Percentiles rank a stretch among this genome's conserved stretches.
Conservation (phyloP, 768 basidiomycete species). For the Coprinellus micaceus region DNA sequence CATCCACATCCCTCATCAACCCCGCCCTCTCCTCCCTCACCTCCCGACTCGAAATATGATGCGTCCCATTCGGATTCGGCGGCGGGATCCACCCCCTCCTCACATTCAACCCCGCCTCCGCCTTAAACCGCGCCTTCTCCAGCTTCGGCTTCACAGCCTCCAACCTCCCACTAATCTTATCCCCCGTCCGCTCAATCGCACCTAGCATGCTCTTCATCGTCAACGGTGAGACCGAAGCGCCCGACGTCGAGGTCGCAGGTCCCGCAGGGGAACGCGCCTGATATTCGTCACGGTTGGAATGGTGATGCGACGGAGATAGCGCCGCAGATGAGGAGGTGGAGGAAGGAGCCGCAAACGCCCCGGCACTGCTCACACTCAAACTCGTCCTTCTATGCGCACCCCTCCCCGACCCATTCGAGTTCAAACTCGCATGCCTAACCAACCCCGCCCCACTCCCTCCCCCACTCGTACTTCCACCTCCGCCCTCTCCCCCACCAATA, state of each 20-base stretch:
- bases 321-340: no score
- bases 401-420: background rate
- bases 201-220: background rate
- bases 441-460: background rate
- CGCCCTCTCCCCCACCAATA: background rate
- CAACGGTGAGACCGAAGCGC: no score
- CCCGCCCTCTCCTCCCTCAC: background rate
- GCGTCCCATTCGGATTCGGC: background rate
- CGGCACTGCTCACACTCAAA: background rate
- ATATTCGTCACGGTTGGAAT: no score
- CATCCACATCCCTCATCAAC: background rate
- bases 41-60: background rate
- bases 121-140: constrained; percentile 7
- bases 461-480: background rate
- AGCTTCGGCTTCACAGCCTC: background rate
- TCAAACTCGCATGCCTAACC: background rate
- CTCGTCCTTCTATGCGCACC: background rate
- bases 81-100: background rate
- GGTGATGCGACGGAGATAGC: no score
- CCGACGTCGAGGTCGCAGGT: no score
- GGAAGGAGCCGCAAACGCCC: no score
- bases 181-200: background rate
- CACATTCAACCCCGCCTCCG: constrained; percentile 2
- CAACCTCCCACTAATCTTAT: background rate
- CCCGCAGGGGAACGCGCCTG: no score